Evolutionary conservation across 2,329 filamentous ascomycete species (phyloP).

Genomic region (Neopestalotiopsis rosae): DNA sequence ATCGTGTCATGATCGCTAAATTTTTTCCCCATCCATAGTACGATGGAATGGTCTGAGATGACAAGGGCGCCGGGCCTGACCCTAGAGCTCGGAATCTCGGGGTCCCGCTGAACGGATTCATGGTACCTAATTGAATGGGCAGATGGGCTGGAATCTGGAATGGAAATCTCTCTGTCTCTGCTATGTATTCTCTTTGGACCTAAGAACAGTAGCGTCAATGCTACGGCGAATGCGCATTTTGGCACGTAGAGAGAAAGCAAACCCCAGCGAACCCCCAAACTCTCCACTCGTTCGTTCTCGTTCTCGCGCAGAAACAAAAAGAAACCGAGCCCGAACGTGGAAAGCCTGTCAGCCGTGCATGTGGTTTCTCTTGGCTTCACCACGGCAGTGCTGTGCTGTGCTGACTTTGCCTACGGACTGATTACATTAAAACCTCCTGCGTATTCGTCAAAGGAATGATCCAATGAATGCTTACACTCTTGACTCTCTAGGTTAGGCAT

Average conservation of each 20-base stretch:
- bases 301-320: neutral
- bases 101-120: neutral
- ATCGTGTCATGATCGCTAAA: slow-evolving; percentile 14
- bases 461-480: too few relatives aligned
- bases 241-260: neutral
- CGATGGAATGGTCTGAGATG: neutral
- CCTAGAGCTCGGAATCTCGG: slow-evolving; percentile 12
- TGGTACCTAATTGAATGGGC: neutral
- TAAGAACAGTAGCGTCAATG: neutral
- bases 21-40: slow-evolving; percentile 1
- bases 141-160: too few relatives aligned
- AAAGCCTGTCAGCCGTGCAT: neutral
- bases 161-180: too few relatives aligned
- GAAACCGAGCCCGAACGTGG: neutral
- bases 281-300: neutral
- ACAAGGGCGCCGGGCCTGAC: neutral
- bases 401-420: too few relatives aligned
- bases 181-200: too few relatives aligned
- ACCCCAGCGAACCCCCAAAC: neutral
- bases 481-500: too few relatives aligned
- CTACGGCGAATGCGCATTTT: neutral
- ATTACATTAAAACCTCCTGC: too few relatives aligned
- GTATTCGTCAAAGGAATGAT: too few relatives aligned
- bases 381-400: neutral
- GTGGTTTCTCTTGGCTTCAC: neutral